These are phyloP conservation scores for Trypanosoma congolense DNA, from an alignment of 208 protist genomes.

Conservation along the genomic window DNA sequence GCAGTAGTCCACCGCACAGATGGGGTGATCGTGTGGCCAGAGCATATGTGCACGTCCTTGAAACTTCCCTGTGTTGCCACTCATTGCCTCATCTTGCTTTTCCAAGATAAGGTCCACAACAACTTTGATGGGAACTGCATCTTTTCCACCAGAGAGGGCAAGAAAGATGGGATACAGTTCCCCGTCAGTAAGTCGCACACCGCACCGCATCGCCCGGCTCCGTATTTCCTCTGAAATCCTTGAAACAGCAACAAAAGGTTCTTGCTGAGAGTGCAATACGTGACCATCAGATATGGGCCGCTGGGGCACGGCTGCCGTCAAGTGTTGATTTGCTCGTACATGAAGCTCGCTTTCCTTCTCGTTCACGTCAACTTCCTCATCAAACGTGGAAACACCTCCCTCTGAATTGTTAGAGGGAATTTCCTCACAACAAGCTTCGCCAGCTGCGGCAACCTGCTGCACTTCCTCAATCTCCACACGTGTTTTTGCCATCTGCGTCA, in stretches of 20 bases:
- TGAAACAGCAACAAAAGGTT: conserved; percentile 6
- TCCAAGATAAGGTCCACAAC: conserved; percentile 40
- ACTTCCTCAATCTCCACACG: conserved; percentile 40
- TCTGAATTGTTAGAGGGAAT: conserved; percentile 8
- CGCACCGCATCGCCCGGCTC: conserved; percentile 22
- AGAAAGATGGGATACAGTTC: conserved; percentile 46
- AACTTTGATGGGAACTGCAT: conserved; percentile 27
- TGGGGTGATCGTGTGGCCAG: conserved; percentile 52
- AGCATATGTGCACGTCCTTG: conserved; percentile 21
- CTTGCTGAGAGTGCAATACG: neutral
- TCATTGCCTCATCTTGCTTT: conserved; percentile 29
- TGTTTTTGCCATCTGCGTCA: conserved; percentile 36
- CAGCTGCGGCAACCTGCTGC: conserved; percentile 7
- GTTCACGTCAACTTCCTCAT: conserved; percentile 5
- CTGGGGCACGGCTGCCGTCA: too few relatives aligned
- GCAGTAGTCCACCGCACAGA: conserved; percentile 69
- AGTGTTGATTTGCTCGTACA: too few relatives aligned
- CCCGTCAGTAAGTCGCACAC: conserved; percentile 22
- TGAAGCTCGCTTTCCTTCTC: neutral
- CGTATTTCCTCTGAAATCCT: conserved; percentile 20
- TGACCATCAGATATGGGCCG: neutral
- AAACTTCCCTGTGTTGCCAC: neutral
- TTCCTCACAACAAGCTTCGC: neutral
- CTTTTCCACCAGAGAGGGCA: conserved; percentile 26
- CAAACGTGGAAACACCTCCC: conserved; percentile 3